Conservation (phyloP, 306 rosid species). For the Parietaria judaica region DNA sequence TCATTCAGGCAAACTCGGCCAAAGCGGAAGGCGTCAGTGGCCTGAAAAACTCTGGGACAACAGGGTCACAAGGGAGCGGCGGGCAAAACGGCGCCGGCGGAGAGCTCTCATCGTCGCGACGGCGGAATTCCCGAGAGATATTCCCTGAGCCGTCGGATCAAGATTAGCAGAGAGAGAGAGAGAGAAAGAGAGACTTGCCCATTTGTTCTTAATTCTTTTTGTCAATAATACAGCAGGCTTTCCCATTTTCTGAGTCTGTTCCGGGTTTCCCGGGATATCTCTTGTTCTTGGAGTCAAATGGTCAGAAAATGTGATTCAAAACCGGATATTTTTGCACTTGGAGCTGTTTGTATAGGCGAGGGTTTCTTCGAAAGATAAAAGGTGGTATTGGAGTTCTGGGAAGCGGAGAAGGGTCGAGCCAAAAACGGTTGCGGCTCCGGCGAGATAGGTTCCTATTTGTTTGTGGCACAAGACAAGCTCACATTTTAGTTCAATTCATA, state of each 20-base stretch:
- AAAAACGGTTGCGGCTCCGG: constrained; percentile 35
- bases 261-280: constrained; percentile 18
- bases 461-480: constrained; percentile 38
- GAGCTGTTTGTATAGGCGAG: constrained; percentile 12
- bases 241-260: constrained; percentile 32
- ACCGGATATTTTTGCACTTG: constrained; percentile 10
- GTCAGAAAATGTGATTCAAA: constrained; percentile 19
- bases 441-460: constrained; percentile 40
- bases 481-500: constrained; percentile 53
- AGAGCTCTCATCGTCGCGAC: constrained; percentile 55
- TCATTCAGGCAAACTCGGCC: constrained; percentile 41
- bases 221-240: constrained; percentile 45
- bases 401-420: constrained; percentile 15
- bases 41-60: constrained; percentile 63
- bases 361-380: constrained; percentile 20
- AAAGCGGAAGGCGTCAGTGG: constrained; percentile 54
- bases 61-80: constrained; percentile 69
- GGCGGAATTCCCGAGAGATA: constrained; percentile 67
- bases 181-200: constrained; percentile 6
- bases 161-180: constrained; percentile 17
- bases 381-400: constrained; percentile 19
- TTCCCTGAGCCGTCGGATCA: constrained; percentile 67
- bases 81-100: constrained; percentile 40
- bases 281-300: constrained; percentile 14
- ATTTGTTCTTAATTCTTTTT: constrained; percentile 38